Percentiles rank a stretch among this genome's conserved stretches.
These are phyloP conservation scores for Tulasnella sp. DNA, from an alignment of 768 basidiomycete species.

Conservation along the genomic window DNA sequence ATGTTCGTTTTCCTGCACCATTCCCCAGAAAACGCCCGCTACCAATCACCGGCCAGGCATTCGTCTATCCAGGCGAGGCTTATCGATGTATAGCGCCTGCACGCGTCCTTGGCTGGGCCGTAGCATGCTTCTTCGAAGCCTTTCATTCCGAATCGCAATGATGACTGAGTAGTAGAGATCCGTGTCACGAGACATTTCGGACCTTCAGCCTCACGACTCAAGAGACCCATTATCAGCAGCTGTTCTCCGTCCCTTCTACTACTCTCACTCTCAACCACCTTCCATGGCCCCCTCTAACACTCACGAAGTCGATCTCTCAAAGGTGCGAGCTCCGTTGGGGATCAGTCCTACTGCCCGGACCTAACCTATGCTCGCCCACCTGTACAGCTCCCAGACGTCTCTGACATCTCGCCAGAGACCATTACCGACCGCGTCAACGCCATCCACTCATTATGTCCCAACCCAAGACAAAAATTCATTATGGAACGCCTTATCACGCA, in stretches of 20 bases:
- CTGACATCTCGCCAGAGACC: slow-evolving; percentile 48
- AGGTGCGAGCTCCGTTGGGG: background rate
- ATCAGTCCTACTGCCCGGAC: background rate
- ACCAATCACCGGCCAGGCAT: background rate
- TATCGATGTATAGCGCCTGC: background rate
- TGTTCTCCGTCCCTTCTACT: background rate
- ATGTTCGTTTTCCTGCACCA: background rate
- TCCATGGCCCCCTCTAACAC: background rate
- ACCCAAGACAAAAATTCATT: slow-evolving; percentile 54
- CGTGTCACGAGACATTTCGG: background rate
- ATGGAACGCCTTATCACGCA: slow-evolving; percentile 62
- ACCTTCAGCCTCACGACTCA: background rate
- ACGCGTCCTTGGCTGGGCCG: background rate
- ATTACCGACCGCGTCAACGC: slow-evolving; percentile 53
- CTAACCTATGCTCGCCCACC: background rate
- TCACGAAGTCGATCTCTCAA: slow-evolving; percentile 20
- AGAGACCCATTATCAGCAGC: background rate
- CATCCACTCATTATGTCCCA: slow-evolving; percentile 36
- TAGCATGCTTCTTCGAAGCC: background rate
- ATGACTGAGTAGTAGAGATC: slow-evolving; percentile 1
- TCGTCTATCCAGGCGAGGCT: background rate
- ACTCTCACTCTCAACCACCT: background rate
- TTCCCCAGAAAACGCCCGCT: background rate
- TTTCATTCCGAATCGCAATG: background rate
- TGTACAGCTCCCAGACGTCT: slow-evolving; percentile 50